Evolutionary conservation across 2,329 filamentous ascomycete genomes (phyloP), one percentile per base, ranked within the genome.

Genomic region (Ambrosiella xylebori): DNA sequence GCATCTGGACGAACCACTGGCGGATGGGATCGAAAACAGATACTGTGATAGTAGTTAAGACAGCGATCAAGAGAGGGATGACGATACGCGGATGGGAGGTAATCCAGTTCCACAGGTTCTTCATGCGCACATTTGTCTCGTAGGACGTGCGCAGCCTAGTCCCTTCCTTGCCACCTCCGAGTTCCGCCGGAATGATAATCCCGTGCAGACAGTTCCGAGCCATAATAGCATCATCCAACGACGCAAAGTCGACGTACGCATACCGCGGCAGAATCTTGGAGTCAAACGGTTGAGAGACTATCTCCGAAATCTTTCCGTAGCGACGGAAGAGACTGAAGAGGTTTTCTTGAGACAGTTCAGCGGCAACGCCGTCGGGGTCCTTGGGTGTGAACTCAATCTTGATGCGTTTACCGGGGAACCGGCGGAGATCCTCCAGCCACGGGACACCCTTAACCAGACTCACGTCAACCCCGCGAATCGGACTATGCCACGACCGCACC

Each of bases 161-260:
- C 1, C 87, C 86, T 27, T 73, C 73, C 64, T 85, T 85, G 3
- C 88, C 88, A 49, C 88, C 88, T 3, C 86, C 87, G 45, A 78
- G 71, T 27, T 79, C 74, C 64, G 88, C 84, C 0, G 75, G 68
- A 1, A 95, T 80, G 2, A 83, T 74, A 61, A 86, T 86, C 0
- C 91, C 90, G 68, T 98, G 93, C 71, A 96, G 77, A 65, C 91
- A 97, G 65, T 95, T 95, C 64, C 87, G 84, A 0, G 90, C 89
- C 80, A 93, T 88, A 58, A 94, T 85, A 6, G 89, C 85, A 65
- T 86, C 84, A 40, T 86, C 78, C 12, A 86, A 75, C 7, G 79
- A 76, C 1, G 80, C 75, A 65, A 93, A 97, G 65, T 89, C 86
- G 19, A 97, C 70, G 57, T 82, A 80, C 0, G 90, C 89, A 68